Evolutionary conservation across 169 alveolate genomes (phyloP).

Genomic region (Cryptosporidium ubiquitum): DNA sequence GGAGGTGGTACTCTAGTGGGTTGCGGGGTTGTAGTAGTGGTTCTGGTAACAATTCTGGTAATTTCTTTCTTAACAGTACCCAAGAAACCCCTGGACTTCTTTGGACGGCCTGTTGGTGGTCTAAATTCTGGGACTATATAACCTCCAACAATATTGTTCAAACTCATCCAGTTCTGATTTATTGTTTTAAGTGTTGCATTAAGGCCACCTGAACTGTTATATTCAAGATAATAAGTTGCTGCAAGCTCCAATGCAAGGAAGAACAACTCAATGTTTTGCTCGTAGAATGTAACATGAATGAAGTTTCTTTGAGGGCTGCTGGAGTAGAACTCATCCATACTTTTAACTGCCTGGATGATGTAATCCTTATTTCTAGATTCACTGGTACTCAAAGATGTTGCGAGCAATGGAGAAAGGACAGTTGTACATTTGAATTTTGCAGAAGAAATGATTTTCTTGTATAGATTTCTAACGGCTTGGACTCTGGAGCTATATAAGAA

Average conservation of each 20-base stretch:
- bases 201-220: constrained; percentile 23
- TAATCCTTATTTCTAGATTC: constrained; percentile 33
- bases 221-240: constrained; percentile 40
- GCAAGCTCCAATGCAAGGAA: constrained; percentile 31
- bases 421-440: constrained; percentile 44
- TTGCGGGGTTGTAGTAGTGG: constrained; percentile 15
- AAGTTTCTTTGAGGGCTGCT: constrained; percentile 6
- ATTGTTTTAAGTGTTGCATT: neutral
- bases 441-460: constrained; percentile 34
- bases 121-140: neutral
- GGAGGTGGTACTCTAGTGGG: constrained; percentile 19
- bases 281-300: constrained; percentile 39
- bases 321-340: constrained; percentile 27
- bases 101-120: neutral
- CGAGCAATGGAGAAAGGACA: constrained; percentile 24
- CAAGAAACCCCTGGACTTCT: neutral
- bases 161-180: constrained; percentile 27
- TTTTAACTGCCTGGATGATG: constrained; percentile 27
- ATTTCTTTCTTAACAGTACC: constrained; percentile 2
- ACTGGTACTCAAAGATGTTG: neutral
- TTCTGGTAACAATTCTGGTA: constrained; percentile 1
- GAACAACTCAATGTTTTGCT: neutral
- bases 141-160: neutral
- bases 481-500: constrained; percentile 29
- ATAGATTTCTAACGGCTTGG: neutral